Percentiles rank a stretch among this genome's conserved stretches.
Conservation (phyloP, 371 early-diverging fungal species). For the Quaeritorhiza haematococci region DNA sequence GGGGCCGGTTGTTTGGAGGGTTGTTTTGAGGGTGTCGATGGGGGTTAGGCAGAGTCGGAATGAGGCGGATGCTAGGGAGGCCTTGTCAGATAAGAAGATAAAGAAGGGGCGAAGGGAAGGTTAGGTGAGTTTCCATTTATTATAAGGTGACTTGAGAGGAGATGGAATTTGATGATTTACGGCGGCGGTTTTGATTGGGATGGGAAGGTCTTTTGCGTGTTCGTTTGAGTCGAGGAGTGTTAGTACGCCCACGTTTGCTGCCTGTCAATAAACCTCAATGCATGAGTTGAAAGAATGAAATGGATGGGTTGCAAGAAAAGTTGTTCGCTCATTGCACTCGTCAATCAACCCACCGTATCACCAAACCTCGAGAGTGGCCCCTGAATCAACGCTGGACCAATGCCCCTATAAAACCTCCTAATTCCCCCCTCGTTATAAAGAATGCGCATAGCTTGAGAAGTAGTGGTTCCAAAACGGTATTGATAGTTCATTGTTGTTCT, state of each 20-base stretch:
- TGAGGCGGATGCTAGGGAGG: constrained; percentile 25
- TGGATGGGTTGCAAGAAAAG: neutral
- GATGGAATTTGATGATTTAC: neutral
- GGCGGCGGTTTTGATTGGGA: constrained; percentile 28
- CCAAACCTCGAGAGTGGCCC: constrained; percentile 34
- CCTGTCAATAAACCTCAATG: too few relatives aligned
- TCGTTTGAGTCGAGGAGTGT: constrained; percentile 24
- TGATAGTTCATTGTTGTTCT: constrained; percentile 36
- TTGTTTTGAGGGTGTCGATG: constrained; percentile 38
- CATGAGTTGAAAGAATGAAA: neutral
- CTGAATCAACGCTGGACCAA: constrained; percentile 34
- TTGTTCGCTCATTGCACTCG: neutral
- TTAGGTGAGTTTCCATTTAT: too few relatives aligned
- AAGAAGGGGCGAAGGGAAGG: too few relatives aligned
- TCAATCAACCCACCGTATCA: too few relatives aligned
- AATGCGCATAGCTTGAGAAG: constrained; percentile 10
- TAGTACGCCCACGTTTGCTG: constrained; percentile 32
- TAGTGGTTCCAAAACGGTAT: constrained; percentile 25
- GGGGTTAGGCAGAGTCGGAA: constrained; percentile 35
- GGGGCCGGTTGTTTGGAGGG: constrained; percentile 29
- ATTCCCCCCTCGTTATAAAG: constrained; percentile 36
- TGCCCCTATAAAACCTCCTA: constrained; percentile 31
- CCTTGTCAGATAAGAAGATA: constrained; percentile 9
- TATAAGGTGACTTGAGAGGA: neutral
- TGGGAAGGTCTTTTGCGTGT: constrained; percentile 20